A percentile compares a stretch with the other conserved stretches of the same genome.
Conservation (phyloP, 2,329 filamentous ascomycete species). For the Fusarium liriodendri region DNA sequence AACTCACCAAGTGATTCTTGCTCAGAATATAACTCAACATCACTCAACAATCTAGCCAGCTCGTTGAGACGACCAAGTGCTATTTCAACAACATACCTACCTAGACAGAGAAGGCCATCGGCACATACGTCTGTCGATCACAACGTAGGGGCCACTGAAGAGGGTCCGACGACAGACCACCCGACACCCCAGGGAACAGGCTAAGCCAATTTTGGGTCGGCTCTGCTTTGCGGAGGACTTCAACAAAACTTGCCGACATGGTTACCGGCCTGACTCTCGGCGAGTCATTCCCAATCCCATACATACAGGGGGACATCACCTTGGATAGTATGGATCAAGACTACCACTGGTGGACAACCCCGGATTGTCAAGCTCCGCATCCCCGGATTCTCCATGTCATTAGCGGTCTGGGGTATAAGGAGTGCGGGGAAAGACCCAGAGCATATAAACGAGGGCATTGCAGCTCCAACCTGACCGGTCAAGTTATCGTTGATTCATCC, state of each 20-base stretch:
- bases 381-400: not conserved
- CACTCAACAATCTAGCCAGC: not conserved
- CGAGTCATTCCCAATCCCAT: not conserved
- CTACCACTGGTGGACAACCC: not conserved
- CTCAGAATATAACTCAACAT: not conserved
- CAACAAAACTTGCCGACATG: not conserved
- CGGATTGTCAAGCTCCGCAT: not conserved
- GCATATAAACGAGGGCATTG: not conserved
- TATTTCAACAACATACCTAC: not conserved
- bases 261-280: not conserved
- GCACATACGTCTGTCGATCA: not conserved
- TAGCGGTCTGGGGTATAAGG: not conserved
- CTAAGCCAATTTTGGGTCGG: not conserved
- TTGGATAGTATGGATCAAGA: not conserved
- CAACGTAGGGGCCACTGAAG: not conserved
- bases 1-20: not conserved
- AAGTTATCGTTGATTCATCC: not conserved
- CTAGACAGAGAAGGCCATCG: not conserved
- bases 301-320: not conserved
- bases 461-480: not conserved
- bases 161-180: not conserved
- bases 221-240: not conserved
- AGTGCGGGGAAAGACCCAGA: not conserved
- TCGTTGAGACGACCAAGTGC: not conserved
- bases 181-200: not conserved